These are phyloP conservation scores for Fusarium albidum DNA, from an alignment of 2,329 filamentous ascomycete species.

Conservation along the genomic window DNA sequence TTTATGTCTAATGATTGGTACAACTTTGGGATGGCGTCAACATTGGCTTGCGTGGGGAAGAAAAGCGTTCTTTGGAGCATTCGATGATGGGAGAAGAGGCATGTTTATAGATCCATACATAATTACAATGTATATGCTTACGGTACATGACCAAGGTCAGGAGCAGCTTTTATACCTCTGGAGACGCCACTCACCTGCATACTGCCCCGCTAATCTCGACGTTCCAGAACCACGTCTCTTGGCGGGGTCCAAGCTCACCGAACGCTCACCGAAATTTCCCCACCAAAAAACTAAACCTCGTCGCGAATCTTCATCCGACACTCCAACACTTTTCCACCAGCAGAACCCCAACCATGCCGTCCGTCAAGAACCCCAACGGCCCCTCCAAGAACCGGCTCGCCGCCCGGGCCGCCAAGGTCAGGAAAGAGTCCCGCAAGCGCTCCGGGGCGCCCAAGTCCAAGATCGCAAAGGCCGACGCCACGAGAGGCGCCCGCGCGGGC, in stretches of 20 bases:
- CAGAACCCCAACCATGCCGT: constrained; percentile 49
- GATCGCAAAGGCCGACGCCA: constrained; percentile 52
- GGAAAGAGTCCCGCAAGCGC: constrained; percentile 54
- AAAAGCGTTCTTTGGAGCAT: not conserved
- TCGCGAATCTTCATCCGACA: constrained; percentile 25
- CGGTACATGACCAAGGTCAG: too few species aligned
- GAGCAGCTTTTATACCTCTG: too few species aligned
- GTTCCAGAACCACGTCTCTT: constrained; percentile 18
- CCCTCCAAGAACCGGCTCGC: constrained; percentile 62
- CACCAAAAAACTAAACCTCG: constrained; percentile 25
- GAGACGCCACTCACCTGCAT: too few species aligned
- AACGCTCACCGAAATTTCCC: constrained; percentile 29
- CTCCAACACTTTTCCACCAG: not conserved
- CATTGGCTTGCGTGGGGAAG: not conserved
- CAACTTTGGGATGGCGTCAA: not conserved
- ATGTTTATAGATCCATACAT: too few species aligned
- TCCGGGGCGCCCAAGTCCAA: constrained; percentile 48
- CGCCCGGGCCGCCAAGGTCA: constrained; percentile 54
- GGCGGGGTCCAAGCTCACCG: constrained; percentile 15
- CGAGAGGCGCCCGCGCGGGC: constrained; percentile 60
- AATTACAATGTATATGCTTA: too few species aligned
- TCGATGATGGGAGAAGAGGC: too few species aligned
- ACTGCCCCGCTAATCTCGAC: not conserved
- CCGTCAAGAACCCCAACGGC: constrained; percentile 66
- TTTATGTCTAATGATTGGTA: not conserved